Base-by-base conservation (phyloP, 306 rosid species). In the Corylus heterophylla region DNA sequence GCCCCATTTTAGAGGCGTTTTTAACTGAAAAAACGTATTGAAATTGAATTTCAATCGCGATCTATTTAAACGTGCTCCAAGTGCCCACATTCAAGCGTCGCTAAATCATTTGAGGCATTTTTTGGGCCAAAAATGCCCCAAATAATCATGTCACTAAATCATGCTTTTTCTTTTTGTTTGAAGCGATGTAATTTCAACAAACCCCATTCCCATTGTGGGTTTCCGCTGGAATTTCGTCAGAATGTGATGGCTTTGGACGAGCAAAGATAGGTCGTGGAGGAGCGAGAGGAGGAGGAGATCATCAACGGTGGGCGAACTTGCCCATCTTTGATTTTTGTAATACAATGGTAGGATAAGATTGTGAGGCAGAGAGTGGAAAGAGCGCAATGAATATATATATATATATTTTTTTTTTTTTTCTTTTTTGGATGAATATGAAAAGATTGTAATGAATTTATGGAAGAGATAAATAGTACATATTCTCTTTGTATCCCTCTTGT, bases 241-340 rank as follows among this genome's bases (percentile, higher is more conserved):
- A 7, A 9, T 6, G 49, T 6, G 49, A 63, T 71, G 90, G 88
- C 44, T 79, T 44, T 49, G 54, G 86, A 52, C 85, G 84, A 31
- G 84, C n/a, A n/a, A n/a, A n/a, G n/a, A 52, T 76, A 44, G 71
- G 83, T 39, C 18, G 73, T 79, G n/a, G n/a, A n/a, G 69, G 20
- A 76, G 44, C 67, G 39, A 71, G 3, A 31, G 2, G 74, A 87
- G 86, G 63, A 87, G 76, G 84, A 74, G 68, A 54, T 69, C 69
- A 87, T 79, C 71, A 87, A 76, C 79, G 35, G 71, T 71, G 22
- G 22, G 82, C 17, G 73, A 74, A 5, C 81, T 74, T 83, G 27
- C 51, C 67, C 88, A 84, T 87, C 61, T 79, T 79, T 52, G 31
- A 13, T 59, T 79, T 75, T 27, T 54, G 2, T 6, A 71, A 58